A percentile compares a stretch with the other conserved stretches of the same genome.
These are phyloP conservation scores for Xylaria palmicola DNA, from an alignment of 495 filamentous ascomycete species.

Conservation along the genomic window DNA sequence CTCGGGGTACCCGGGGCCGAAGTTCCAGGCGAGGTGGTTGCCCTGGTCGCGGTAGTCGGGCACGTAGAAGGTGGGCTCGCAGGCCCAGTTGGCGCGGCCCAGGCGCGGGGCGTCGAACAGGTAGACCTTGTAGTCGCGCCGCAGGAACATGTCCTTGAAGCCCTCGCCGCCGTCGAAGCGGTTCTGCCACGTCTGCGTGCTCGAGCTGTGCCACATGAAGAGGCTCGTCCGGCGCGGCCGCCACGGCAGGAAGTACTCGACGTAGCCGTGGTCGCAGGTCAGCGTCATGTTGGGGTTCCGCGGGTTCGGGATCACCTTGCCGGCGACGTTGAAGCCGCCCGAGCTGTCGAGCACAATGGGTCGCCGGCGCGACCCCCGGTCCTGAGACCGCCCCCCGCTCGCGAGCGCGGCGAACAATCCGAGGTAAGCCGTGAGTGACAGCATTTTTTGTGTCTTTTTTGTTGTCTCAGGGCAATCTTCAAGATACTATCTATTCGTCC, in stretches of 20 bases:
- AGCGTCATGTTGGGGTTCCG: slow-evolving; percentile 35
- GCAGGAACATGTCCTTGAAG: slow-evolving; percentile 51
- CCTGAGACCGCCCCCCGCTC: background rate
- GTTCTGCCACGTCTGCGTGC: slow-evolving; percentile 49
- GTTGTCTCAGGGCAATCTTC: too few relatives aligned
- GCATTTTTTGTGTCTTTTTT: too few relatives aligned
- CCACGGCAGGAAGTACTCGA: slow-evolving; percentile 52
- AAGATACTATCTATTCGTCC: background rate
- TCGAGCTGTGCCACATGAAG: slow-evolving; percentile 51
- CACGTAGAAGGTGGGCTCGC: slow-evolving; percentile 34
- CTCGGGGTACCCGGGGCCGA: slow-evolving; percentile 36
- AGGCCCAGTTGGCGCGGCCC: slow-evolving; percentile 48
- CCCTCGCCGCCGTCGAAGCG: slow-evolving; percentile 49
- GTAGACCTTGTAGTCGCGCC: slow-evolving; percentile 48
- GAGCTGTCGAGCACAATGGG: slow-evolving; percentile 41
- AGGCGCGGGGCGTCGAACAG: slow-evolving; percentile 49
- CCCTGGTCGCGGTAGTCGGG: slow-evolving; percentile 40
- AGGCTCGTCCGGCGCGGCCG: slow-evolving; percentile 41
- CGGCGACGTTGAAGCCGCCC: slow-evolving; percentile 41
- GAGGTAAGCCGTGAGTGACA: background rate
- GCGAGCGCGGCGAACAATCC: background rate
- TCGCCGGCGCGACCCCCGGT: background rate
- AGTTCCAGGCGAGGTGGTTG: slow-evolving; percentile 48
- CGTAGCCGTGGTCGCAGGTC: slow-evolving; percentile 50
- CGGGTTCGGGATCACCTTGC: slow-evolving; percentile 34